Evolutionary conservation across 148 eudicot genomes (phyloP).

Genomic region (Diospyros lotus): DNA sequence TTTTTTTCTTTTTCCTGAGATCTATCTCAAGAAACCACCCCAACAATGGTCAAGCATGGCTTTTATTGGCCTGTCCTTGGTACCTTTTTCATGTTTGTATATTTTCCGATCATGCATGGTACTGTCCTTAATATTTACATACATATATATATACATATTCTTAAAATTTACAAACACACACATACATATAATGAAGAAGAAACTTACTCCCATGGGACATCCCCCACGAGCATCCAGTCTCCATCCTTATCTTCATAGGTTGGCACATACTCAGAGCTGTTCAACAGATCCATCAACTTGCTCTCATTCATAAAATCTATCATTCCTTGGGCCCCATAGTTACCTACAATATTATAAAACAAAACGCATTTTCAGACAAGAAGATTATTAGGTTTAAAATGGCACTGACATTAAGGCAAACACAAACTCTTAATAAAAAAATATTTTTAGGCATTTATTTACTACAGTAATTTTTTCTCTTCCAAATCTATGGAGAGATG

Average conservation of each 20-base stretch:
- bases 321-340: conserved; percentile 60
- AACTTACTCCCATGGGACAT: conserved; percentile 77
- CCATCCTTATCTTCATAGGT: conserved; percentile 72
- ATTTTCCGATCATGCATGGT: not conserved
- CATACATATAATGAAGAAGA: not conserved
- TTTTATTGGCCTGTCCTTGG: not conserved
- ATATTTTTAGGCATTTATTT: too few species aligned
- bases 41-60: too few species aligned
- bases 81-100: not conserved
- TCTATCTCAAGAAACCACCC: not conserved
- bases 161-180: too few species aligned
- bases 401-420: too few species aligned
- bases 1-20: not conserved
- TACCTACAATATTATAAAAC: conserved; percentile 24
- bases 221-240: conserved; percentile 81
- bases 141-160: too few species aligned
- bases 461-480: too few species aligned
- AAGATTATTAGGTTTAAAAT: not conserved
- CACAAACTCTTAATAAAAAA: not conserved
- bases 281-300: conserved; percentile 59
- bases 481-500: too few species aligned
- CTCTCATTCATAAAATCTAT: conserved; percentile 73
- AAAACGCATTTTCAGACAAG: not conserved
- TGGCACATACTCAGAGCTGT: conserved; percentile 70
- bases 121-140: too few species aligned